These are phyloP conservation scores for Conticribra weissflogii DNA, from an alignment of 108 stramenopile species.

Conservation along the genomic window DNA sequence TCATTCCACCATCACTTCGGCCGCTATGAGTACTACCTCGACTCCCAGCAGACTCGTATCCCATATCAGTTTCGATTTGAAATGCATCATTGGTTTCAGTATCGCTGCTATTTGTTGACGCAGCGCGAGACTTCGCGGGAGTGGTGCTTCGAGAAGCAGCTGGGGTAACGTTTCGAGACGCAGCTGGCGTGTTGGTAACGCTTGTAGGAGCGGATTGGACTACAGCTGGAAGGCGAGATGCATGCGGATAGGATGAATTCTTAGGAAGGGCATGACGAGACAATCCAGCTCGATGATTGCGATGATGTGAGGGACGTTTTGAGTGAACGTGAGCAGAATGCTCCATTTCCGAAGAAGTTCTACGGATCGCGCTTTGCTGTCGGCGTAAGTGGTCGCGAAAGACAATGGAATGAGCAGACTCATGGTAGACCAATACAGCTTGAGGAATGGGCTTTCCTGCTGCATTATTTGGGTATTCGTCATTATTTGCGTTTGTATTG, in stretches of 20 bases:
- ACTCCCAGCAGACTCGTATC: constrained; percentile 51
- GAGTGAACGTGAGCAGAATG: too few species aligned
- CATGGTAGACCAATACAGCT: constrained; percentile 75
- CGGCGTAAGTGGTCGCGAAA: constrained; percentile 87
- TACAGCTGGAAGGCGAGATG: background rate
- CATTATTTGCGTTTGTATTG: background rate
- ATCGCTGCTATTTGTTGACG: background rate
- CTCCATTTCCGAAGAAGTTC: constrained; percentile 26
- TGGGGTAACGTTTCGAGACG: background rate
- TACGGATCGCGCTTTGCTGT: constrained; percentile 41
- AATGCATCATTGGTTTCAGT: constrained; percentile 5
- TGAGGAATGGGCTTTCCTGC: constrained; percentile 36
- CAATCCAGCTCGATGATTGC: background rate
- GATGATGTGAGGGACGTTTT: background rate
- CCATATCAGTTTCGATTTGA: constrained; percentile 15
- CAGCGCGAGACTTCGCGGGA: background rate
- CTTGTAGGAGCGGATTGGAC: background rate
- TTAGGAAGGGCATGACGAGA: background rate
- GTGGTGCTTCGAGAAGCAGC: background rate
- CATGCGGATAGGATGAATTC: background rate
- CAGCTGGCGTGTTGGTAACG: background rate
- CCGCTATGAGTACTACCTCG: constrained; percentile 25
- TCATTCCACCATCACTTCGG: constrained; percentile 19
- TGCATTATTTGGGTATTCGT: background rate
- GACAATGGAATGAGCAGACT: constrained; percentile 84